These are phyloP conservation scores for Syzygium oleosum DNA, from an alignment of 345 rosid species.

Conservation along the genomic window DNA sequence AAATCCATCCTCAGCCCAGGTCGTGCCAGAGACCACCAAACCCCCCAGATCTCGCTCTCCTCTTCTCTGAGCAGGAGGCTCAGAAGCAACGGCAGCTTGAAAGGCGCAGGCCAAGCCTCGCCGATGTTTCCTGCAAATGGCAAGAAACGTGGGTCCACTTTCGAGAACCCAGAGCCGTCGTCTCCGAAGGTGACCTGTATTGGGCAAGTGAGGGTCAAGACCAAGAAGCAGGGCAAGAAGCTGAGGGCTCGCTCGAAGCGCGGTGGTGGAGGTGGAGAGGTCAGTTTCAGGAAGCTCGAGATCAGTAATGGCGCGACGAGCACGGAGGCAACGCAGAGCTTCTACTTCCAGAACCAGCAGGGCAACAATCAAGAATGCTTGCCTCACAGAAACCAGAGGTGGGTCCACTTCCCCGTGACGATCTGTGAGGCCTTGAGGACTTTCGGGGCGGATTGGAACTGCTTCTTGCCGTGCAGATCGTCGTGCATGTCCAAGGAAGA, in stretches of 20 bases:
- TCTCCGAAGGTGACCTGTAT: slow-evolving; percentile 97
- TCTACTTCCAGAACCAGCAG: slow-evolving; percentile 7
- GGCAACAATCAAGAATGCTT: slow-evolving; percentile 26
- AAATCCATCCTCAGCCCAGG: slow-evolving; percentile 78
- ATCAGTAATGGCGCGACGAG: background rate
- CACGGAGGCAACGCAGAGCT: slow-evolving; percentile 1
- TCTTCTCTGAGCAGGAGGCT: slow-evolving; percentile 73
- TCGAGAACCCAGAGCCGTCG: slow-evolving; percentile 80
- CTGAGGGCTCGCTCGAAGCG: slow-evolving; percentile 55
- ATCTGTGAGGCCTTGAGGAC: slow-evolving; percentile 79
- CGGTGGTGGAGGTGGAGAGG: slow-evolving; percentile 49
- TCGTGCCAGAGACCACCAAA: slow-evolving; percentile 17
- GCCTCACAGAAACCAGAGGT: slow-evolving; percentile 52
- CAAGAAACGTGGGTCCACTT: slow-evolving; percentile 53
- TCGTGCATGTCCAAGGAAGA: slow-evolving; percentile 48
- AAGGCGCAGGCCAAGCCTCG: slow-evolving; percentile 59
- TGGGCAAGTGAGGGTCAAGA: slow-evolving; percentile 97
- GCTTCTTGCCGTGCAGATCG: slow-evolving; percentile 79
- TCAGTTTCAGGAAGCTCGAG: slow-evolving; percentile 55
- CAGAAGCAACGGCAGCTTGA: slow-evolving; percentile 61
- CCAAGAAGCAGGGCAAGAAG: slow-evolving; percentile 85
- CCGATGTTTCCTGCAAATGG: slow-evolving; percentile 69
- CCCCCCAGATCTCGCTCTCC: slow-evolving; percentile 76
- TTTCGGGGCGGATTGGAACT: slow-evolving; percentile 79
- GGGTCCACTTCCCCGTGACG: slow-evolving; percentile 80